These are phyloP conservation scores for Eragrostis curvula DNA, from an alignment of 176 grass and related monocot genomes.

Conservation along the genomic window DNA sequence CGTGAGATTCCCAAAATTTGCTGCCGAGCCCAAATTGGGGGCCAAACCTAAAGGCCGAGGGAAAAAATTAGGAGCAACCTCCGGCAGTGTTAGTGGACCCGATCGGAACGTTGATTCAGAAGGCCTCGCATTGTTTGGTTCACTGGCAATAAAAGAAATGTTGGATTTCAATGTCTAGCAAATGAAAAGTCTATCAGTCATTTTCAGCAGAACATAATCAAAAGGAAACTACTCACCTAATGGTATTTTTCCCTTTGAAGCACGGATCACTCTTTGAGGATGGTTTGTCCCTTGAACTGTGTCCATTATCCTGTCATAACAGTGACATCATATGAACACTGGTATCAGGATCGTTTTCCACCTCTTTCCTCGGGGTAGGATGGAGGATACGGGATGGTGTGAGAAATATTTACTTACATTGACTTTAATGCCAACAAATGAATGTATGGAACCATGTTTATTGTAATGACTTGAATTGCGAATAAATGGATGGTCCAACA, in stretches of 20 bases:
- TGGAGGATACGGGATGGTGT: background rate
- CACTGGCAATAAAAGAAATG: slow-evolving; percentile 42
- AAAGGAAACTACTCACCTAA: slow-evolving; percentile 46
- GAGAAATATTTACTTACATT: slow-evolving; percentile 46
- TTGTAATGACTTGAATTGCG: slow-evolving; percentile 67
- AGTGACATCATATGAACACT: slow-evolving; percentile 24
- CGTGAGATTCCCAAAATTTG: slow-evolving; percentile 31
- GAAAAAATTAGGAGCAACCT: slow-evolving; percentile 41
- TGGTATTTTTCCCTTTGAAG: slow-evolving; percentile 54
- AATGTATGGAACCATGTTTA: slow-evolving; percentile 69
- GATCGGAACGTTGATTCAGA: slow-evolving; percentile 48
- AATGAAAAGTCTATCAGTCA: slow-evolving; percentile 17
- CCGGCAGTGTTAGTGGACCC: slow-evolving; percentile 49
- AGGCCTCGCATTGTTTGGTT: slow-evolving; percentile 44
- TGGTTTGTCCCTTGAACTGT: slow-evolving; percentile 52
- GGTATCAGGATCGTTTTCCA: slow-evolving; percentile 8
- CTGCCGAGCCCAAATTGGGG: slow-evolving; percentile 38
- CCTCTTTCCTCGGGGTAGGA: background rate
- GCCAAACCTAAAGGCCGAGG: slow-evolving; percentile 33
- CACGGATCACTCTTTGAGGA: slow-evolving; percentile 62
- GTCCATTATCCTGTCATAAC: slow-evolving; percentile 53
- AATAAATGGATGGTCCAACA: slow-evolving; percentile 88
- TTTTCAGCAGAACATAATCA: background rate
- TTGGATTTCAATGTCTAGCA: slow-evolving; percentile 34
- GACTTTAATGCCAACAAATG: slow-evolving; percentile 53